A percentile compares a stretch with the other conserved stretches of the same genome.
These are phyloP conservation scores for Globisporangium heterothallicum DNA, from an alignment of 352 stramenopile species.

Conservation along the genomic window DNA sequence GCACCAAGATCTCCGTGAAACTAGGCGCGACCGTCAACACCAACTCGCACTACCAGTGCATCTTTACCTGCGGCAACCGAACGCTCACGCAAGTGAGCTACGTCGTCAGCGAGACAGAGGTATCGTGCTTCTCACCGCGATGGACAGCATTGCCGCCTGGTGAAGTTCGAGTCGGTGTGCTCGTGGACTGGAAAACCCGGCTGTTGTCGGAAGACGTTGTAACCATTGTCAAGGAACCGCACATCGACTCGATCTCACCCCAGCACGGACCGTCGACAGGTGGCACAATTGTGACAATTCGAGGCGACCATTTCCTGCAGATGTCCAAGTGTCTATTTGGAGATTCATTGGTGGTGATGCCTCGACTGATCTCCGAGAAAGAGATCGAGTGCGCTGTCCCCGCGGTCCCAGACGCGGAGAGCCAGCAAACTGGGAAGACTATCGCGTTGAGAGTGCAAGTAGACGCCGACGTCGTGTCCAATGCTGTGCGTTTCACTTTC, in stretches of 20 bases:
- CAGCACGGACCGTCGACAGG: conserved; percentile 19
- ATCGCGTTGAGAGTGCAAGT: conserved; percentile 5
- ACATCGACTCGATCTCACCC: conserved; percentile 19
- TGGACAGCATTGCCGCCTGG: conserved; percentile 31
- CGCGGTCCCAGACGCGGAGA: neutral
- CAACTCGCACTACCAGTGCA: conserved; percentile 22
- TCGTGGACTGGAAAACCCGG: conserved; percentile 17
- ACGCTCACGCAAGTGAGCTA: conserved; percentile 19
- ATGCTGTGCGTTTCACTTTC: conserved; percentile 22
- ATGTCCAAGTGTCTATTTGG: conserved; percentile 21
- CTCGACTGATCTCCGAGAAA: conserved; percentile 11
- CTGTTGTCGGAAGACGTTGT: conserved; percentile 16
- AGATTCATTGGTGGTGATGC: conserved; percentile 14
- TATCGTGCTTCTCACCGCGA: conserved; percentile 23
- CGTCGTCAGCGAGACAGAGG: conserved; percentile 14
- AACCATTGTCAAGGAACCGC: conserved; percentile 18
- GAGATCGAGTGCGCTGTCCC: conserved; percentile 23
- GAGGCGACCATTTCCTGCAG: conserved; percentile 16
- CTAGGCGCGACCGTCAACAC: conserved; percentile 12
- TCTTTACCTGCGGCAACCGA: conserved; percentile 21
- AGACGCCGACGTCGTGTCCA: conserved; percentile 19
- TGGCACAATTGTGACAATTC: conserved; percentile 22
- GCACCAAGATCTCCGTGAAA: conserved; percentile 19
- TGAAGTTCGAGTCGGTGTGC: conserved; percentile 19
- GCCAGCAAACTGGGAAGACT: too few species aligned